Evolutionary conservation across 1,284 basidiomycete species (phyloP), one percentile per base, ranked within the genome.

Genomic region (Pseudozyma tsukubaensis): DNA sequence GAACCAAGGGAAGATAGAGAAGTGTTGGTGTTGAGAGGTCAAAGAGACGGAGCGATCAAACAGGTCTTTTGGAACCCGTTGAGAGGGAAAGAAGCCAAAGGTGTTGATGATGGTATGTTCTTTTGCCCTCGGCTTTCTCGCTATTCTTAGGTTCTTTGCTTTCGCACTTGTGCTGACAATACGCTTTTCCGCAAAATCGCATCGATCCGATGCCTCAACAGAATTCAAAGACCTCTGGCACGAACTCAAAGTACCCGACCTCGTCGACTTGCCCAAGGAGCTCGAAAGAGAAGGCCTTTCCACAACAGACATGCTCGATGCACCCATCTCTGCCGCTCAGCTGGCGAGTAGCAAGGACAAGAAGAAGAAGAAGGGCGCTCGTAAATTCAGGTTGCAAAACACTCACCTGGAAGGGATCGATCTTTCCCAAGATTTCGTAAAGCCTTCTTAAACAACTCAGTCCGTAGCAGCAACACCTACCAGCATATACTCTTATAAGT

Each of bases 51-150:
- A 0, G 90, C 71, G 21, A 77, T 82, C 61, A 80, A 80, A 68
- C 92, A 92, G 89, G 94, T 94, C 0, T 95, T 94, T 80, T 94
- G 91, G 90, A 95, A 96, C 79, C 93, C 94, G 82, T 88, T 94
- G 48, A 92, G 92, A 75, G 89, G 90, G 0, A 88, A 88, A 24
- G 90, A 92, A 72, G 92, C 89, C 7, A 91, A 76, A 43, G 84
- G 86, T 18, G 89, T 95, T 10, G 94, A 95, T 85, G 89, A 93
- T 86, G 93, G 93, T 92, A 66, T 59, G 89, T 64, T 43, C 3
- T 7, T 21, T 14, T 39, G n/a, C 34, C 39, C 50, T 29, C 24
- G 24, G 24, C 24, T 39, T 39, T 18, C 19, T 43, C 8, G 42
- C 42, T 9, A 8, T 4, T 36, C 45, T 18, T 11, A 7, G 16